Conservation (phyloP, 345 rosid genomes). For the Salix caprea region DNA sequence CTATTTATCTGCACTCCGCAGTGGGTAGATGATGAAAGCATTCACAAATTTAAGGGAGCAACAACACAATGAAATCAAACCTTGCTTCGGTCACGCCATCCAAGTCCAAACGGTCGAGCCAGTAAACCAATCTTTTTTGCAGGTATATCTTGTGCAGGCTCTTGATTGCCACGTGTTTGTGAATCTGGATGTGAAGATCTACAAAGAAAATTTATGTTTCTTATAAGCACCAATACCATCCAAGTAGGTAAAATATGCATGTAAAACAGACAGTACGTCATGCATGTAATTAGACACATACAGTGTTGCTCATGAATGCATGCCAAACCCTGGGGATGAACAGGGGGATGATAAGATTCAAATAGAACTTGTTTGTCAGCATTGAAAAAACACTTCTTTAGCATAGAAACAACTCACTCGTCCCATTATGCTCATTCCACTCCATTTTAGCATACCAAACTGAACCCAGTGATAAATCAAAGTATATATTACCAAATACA, state of each 20-base stretch:
- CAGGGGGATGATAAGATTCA: not conserved
- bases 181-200: constrained; percentile 62
- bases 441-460: not conserved
- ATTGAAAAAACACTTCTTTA: not conserved
- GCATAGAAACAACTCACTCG: not conserved
- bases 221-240: constrained; percentile 4
- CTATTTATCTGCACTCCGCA: not conserved
- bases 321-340: not conserved
- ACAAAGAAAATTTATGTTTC: constrained; percentile 10
- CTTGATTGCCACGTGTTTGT: constrained; percentile 46
- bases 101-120: constrained; percentile 85
- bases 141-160: constrained; percentile 57
- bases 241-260: not conserved
- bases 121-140: constrained; percentile 74
- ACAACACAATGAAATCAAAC: constrained; percentile 25
- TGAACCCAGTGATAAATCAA: not conserved
- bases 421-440: not conserved
- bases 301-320: not conserved
- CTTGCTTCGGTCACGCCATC: constrained; percentile 98
- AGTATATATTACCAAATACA: not conserved
- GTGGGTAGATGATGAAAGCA: not conserved
- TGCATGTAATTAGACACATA: not conserved
- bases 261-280: not conserved
- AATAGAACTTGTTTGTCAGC: not conserved
- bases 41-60: not conserved